Evolutionary conservation across 495 filamentous ascomycete genomes (phyloP), one percentile per base, ranked within the genome.

Genomic region (Daldinia decipiens): DNA sequence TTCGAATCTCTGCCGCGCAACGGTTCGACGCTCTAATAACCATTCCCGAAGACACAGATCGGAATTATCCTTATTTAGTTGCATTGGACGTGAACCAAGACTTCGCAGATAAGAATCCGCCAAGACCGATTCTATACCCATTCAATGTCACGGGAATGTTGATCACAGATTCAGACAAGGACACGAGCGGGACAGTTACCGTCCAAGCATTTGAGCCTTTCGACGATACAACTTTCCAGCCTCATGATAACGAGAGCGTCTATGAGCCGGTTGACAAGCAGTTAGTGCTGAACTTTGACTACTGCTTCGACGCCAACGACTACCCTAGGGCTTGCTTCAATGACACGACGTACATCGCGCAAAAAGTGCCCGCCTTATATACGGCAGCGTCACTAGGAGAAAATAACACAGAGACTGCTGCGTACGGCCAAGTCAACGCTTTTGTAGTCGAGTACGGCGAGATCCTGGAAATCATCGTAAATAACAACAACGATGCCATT

Each of bases 301-400:
- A 91, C 70, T 89, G 86, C 52, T 68, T 85, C 8, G 86, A 86
- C 32, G 79, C 85, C 69, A 91, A 91, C 45, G 86, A 85, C 4
- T 88, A 88, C 55, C 90, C 90, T 66, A 87, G 81, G 50, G 89
- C 92, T 11, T 92, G 92, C 76, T 87, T 97, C 80, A 95, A 95
- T 75, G 85, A 89, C 70, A 82, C 90, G 51, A 90, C 89, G 45
- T 97, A 92, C 72, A 87, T 92, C 43, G 60, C 59, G 26, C 92
- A 92, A 55, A 89, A 90, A 68, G 93, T 96, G 0, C 93, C 93
- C 0, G 89, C 91, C 0, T 80, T 97, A 5, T 97, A 92, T 81
- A 89, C 90, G 0, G 92, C 86, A 1, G 79, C 92, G 9, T 88
- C 89, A 0, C 82, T 90, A 2, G 90, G 90, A 5, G 67, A 82